A percentile compares a stretch with the other conserved stretches of the same genome.
These are phyloP conservation scores for Halophytophthora polymorphica DNA, from an alignment of 352 stramenopile genomes.

Conservation along the genomic window DNA sequence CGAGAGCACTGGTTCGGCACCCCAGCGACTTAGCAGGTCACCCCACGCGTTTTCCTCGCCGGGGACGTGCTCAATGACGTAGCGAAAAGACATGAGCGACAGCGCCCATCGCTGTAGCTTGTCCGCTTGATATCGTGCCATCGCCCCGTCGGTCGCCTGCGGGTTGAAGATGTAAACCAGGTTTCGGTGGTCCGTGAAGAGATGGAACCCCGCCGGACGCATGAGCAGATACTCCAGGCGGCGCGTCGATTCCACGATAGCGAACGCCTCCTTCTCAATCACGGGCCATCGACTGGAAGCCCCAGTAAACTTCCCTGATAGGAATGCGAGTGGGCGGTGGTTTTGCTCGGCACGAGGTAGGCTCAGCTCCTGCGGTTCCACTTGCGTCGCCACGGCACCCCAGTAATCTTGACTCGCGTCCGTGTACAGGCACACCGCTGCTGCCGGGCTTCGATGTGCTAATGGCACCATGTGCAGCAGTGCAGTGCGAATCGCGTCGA, in stretches of 20 bases:
- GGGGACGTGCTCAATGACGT: conserved; percentile 12
- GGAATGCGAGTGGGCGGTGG: conserved; percentile 11
- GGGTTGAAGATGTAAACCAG: conserved; percentile 11
- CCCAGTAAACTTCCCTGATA: background rate
- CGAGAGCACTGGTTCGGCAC: background rate
- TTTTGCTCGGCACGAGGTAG: conserved; percentile 12
- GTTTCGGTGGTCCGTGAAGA: conserved; percentile 17
- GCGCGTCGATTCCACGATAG: conserved; percentile 1
- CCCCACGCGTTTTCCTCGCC: conserved; percentile 9
- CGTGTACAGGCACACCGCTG: conserved; percentile 21
- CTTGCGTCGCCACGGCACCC: conserved; percentile 14
- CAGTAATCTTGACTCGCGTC: conserved; percentile 20
- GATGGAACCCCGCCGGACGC: conserved; percentile 4
- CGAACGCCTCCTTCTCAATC: conserved; percentile 14
- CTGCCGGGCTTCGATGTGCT: conserved; percentile 8
- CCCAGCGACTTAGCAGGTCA: conserved; percentile 7
- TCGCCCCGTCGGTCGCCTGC: background rate
- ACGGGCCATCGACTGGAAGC: conserved; percentile 4
- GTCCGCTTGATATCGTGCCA: conserved; percentile 2
- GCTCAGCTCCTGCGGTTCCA: background rate
- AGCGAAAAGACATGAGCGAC: conserved; percentile 3
- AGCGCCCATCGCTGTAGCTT: conserved; percentile 18
- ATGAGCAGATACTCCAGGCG: conserved; percentile 8
- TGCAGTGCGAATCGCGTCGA: background rate
- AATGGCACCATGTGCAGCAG: conserved; percentile 18